phyloP scores from a whole-genome alignment of 2,329 filamentous ascomycete genomes.

The Hypoxylon sp. region DNA sequence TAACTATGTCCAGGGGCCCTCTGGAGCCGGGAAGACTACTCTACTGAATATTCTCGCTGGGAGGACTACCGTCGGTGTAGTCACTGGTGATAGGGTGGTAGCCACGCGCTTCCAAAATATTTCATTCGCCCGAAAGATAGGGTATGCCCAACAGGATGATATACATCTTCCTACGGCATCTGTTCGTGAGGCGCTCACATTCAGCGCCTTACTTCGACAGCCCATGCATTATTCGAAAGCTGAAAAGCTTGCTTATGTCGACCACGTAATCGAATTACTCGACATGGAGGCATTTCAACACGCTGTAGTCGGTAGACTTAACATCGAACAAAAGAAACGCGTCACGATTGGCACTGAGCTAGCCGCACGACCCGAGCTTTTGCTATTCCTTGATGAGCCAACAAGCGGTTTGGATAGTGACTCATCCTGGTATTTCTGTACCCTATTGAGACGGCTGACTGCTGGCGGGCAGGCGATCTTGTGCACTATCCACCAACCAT shows the following conservation, averaged over 20 bases:
- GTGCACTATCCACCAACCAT: conserved; percentile 93
- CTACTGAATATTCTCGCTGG: conserved; percentile 86
- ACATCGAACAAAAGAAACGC: conserved; percentile 75
- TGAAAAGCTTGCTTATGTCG: conserved; percentile 86
- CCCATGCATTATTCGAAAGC: conserved; percentile 73
- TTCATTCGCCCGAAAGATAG: conserved; percentile 74
- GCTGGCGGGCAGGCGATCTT: conserved; percentile 88
- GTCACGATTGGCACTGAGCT: conserved; percentile 94
- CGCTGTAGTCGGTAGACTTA: conserved; percentile 84
- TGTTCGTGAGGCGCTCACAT: conserved; percentile 85
- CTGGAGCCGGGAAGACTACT: conserved; percentile 90
- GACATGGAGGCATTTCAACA: conserved; percentile 89
- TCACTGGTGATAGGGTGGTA: conserved; percentile 53
- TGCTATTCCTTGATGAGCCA: conserved; percentile 87
- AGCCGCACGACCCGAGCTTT: conserved; percentile 84
- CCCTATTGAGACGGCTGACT: conserved; percentile 85
- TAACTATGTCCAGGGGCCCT: conserved; percentile 67
- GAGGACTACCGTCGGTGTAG: conserved; percentile 85
- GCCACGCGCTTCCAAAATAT: background rate
- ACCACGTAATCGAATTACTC: conserved; percentile 78
- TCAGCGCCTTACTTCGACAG: conserved; percentile 86
- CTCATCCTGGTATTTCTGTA: conserved; percentile 88
- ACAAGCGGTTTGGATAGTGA: conserved; percentile 91
- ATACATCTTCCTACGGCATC: conserved; percentile 85
- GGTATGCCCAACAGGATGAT: conserved; percentile 93